Base-by-base conservation (phyloP, 768 basidiomycete genomes). In the Suillus cothurnatus region DNA sequence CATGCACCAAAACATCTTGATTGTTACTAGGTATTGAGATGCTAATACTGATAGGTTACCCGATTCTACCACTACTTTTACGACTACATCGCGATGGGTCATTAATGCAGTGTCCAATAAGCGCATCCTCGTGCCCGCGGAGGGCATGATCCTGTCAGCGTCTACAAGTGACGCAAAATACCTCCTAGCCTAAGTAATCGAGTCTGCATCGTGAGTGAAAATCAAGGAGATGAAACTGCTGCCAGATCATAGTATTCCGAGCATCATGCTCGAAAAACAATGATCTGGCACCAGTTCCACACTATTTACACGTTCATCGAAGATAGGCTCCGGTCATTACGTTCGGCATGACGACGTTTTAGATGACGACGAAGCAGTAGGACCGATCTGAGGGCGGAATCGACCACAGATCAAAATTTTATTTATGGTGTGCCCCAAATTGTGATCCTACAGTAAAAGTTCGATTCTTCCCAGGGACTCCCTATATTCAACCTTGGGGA, bases 51-150 rank as follows among this genome's bases (percentile, higher is more conserved):
- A 34, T 34, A 34, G 31, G 21, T 34, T 34, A 55, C 53, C 32
- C 31, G 19, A 55, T 55, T 55, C 53, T 55, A 34, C 53, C 53
- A 55, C 53, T 34, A 55, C 53, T 11, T 32, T 34, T 55, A 55
- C 31, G 21, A 55, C 53, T 21, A 34, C 53, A 34, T 55, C 32
- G 52, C 31, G 52, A 53, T 53, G 12, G 32, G 19, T 55, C 11
- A n/a, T 34, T 21, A 32, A n/a, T 55, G 31, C 53, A n/a, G 53
- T 55, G 6, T 55, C 14, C 31, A 55, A 32, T 53, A 21, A 53
- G 52, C 31, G 19, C 52, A 31, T 53, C 53, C 53, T 55, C 31
- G 32, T n/a, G 21, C 53, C 53, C 53, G 53, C 53, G 31, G 53
- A 55, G 21, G 12, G 32, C 32, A 6, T 55, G 4, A 55, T n/a